phyloP scores from a whole-genome alignment of 1,284 basidiomycete species.

The Thelephora terrestris region DNA sequence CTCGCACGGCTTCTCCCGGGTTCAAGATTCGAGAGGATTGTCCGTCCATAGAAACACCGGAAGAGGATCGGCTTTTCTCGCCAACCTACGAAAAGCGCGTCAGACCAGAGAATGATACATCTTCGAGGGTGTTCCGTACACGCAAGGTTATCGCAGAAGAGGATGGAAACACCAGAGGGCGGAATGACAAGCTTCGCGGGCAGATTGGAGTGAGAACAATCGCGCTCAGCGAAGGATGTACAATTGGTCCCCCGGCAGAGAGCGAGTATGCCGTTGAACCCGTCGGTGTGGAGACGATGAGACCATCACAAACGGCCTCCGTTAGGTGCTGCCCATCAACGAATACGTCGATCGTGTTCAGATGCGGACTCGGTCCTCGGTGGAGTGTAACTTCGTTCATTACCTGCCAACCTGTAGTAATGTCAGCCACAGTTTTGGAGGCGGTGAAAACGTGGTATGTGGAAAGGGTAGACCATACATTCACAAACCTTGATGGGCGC shows the following conservation, averaged over 20 bases:
- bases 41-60: conserved; percentile 90
- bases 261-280: conserved; percentile 96
- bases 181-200: conserved; percentile 86
- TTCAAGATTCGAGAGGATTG: conserved; percentile 71
- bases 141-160: conserved; percentile 76
- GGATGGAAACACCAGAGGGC: conserved; percentile 84
- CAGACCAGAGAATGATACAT: background rate
- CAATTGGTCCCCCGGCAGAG: conserved; percentile 92
- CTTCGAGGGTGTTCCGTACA: conserved; percentile 36
- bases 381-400: conserved; percentile 97
- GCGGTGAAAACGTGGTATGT: background rate
- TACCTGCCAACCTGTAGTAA: conserved; percentile 75
- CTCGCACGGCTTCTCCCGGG: conserved; percentile 78
- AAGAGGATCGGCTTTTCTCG: conserved; percentile 74
- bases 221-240: conserved; percentile 86
- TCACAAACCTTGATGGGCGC: conserved; percentile 43
- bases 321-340: conserved; percentile 96
- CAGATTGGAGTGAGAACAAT: conserved; percentile 93
- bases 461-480: background rate
- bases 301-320: conserved; percentile 89
- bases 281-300: conserved; percentile 93
- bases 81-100: conserved; percentile 52
- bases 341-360: conserved; percentile 90
- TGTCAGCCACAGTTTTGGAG: background rate
- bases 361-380: conserved; percentile 83